Conservation (phyloP, 2,329 filamentous ascomycete genomes). For the Venturia pyrina region DNA sequence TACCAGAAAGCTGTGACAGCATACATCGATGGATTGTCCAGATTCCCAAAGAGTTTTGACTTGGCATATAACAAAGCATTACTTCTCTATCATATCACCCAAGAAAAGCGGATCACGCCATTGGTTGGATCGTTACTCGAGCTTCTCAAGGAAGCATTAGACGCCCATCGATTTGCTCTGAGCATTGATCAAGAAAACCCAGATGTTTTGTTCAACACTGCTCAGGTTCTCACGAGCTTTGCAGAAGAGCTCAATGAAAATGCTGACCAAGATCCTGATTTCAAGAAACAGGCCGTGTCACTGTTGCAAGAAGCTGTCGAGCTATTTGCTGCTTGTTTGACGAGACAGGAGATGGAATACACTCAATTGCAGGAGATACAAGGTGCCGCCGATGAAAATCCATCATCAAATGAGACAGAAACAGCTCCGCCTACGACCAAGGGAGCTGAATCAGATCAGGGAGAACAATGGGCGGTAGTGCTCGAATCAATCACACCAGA, state of each 20-base stretch:
- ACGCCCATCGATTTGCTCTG: constrained; percentile 54
- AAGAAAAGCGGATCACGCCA: constrained; percentile 52
- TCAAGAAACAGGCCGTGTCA: constrained; percentile 37
- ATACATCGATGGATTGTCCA: constrained; percentile 53
- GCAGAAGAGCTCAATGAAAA: constrained; percentile 50
- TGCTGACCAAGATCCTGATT: constrained; percentile 33
- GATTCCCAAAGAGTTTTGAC: constrained; percentile 55
- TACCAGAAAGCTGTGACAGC: constrained; percentile 55
- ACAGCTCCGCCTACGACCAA: background rate
- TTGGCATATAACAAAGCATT: constrained; percentile 67
- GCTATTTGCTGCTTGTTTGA: constrained; percentile 44
- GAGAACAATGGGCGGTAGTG: constrained; percentile 57
- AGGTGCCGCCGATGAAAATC: constrained; percentile 19
- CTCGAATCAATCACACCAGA: constrained; percentile 55
- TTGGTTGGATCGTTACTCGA: constrained; percentile 46
- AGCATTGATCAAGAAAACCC: constrained; percentile 51
- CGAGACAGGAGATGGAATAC: constrained; percentile 35
- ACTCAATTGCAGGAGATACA: constrained; percentile 28
- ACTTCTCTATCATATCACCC: constrained; percentile 59
- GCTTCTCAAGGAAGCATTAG: constrained; percentile 50
- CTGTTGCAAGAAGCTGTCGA: constrained; percentile 52
- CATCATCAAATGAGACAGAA: constrained; percentile 10
- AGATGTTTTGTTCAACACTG: constrained; percentile 62
- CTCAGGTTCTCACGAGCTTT: constrained; percentile 57
- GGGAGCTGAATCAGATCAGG: constrained; percentile 21